A percentile compares a stretch with the other conserved stretches of the same genome.
These are phyloP conservation scores for Poronia punctata DNA, from an alignment of 495 filamentous ascomycete genomes.

Conservation along the genomic window DNA sequence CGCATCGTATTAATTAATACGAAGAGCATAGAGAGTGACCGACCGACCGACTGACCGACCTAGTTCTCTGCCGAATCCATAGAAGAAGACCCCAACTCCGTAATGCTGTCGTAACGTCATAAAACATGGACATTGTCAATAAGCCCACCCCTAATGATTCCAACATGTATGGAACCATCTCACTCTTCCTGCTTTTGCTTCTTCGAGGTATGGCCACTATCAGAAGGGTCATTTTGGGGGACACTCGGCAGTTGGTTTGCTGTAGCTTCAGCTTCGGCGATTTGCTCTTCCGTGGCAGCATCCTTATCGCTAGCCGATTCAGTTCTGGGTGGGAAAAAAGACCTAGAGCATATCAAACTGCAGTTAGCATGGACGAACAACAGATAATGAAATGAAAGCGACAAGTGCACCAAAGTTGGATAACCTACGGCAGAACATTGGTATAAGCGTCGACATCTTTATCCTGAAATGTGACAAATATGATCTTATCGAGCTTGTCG, in stretches of 20 bases:
- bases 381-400: not conserved
- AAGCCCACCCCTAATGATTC: no score
- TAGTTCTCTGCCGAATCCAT: no score
- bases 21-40: no score
- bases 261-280: constrained; percentile 21
- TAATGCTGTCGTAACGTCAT: no score
- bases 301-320: constrained; percentile 11
- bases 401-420: not conserved
- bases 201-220: constrained; percentile 25
- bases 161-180: no score
- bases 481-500: constrained; percentile 56
- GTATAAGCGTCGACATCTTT: constrained; percentile 74
- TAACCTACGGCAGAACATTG: constrained; percentile 60
- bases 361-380: constrained; percentile 3
- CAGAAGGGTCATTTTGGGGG: constrained; percentile 27
- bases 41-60: no score
- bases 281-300: constrained; percentile 17
- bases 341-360: constrained; percentile 8
- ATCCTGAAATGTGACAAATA: constrained; percentile 73
- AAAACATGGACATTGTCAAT: no score
- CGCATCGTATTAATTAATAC: no score
- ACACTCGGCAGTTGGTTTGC: constrained; percentile 28
- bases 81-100: no score
- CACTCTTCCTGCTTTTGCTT: constrained; percentile 26
- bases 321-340: constrained; percentile 30